Evolutionary conservation across 202 grass and related monocot species (phyloP).

Genomic region (Sporobolus alterniflorus): DNA sequence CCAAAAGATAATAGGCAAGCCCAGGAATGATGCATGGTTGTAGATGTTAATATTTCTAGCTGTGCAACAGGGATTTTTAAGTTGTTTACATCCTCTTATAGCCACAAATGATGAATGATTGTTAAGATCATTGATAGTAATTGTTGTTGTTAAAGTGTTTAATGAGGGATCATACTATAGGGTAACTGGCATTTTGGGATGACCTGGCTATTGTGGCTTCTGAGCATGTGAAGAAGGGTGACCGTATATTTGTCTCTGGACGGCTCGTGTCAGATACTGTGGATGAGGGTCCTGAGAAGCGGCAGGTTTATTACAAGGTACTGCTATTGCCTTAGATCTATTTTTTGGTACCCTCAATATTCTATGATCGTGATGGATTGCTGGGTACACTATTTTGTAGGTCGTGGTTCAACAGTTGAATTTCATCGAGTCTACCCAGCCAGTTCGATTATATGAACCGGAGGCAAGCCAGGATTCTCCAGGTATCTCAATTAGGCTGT

Average conservation of each 20-base stretch:
- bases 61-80: neutral
- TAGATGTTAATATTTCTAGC: neutral
- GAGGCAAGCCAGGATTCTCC: constrained; percentile 46
- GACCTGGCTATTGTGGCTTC: constrained; percentile 75
- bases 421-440: constrained; percentile 67
- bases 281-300: constrained; percentile 65
- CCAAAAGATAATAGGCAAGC: neutral
- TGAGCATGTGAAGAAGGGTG: constrained; percentile 80
- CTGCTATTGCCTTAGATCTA: constrained; percentile 1
- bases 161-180: constrained; percentile 31
- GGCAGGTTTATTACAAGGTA: constrained; percentile 89
- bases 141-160: constrained; percentile 9
- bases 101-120: neutral
- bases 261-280: constrained; percentile 81
- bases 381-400: constrained; percentile 41
- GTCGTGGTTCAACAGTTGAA: constrained; percentile 88
- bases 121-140: neutral
- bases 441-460: constrained; percentile 67
- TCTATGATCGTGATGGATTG: neutral
- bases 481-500: constrained; percentile 47
- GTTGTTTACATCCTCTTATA: neutral
- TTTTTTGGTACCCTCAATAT: neutral
- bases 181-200: constrained; percentile 97
- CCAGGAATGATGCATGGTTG: constrained; percentile 5
- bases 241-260: constrained; percentile 81